Base-by-base conservation (phyloP, 352 stramenopile genomes). In the Globisporangium okanoganense region DNA sequence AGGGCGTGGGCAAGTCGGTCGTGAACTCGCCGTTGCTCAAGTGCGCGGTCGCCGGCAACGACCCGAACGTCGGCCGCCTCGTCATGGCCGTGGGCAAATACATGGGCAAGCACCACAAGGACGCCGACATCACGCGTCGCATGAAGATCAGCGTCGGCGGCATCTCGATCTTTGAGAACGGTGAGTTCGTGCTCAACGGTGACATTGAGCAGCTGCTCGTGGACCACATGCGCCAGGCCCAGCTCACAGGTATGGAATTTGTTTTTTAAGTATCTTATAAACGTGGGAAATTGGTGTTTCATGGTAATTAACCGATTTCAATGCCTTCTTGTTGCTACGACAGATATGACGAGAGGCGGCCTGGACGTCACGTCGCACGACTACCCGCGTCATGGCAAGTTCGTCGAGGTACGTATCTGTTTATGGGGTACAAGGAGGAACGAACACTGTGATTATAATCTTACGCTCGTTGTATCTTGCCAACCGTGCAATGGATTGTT, bases 1-100 rank as follows among this genome's bases (percentile, higher is more conserved):
- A 95, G 65, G 85, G 84, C 24, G 77, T 98, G 18, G 92, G 89
- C 69, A 96, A 96, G 73, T 91, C 81, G n/a, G 73, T 98, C 25
- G 87, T 98, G 40, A 98, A 98, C 76, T 97, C 91, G 35, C 96
- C 96, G 29, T 79, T 99, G 55, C 96, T 99, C 72, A 99, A 99
- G 83, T 98, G 95, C 66, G 97, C 97, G 9, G 91, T 99, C 25
- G 92, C 94, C 12, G 97, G 97, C 49, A 99, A 99, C 64, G 97
- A 99, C 79, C 96, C 97, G 45, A 99, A 99, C 72, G 97, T 98
- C 49, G 97, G 97, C 3, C 84, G 97, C 18, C 83, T 99, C 51
- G 90, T 98, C 38, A 98, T 92, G 69, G 96, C 97, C 9, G 94
- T 92, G 68, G 97, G 97, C 68, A 98, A 97, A 64, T 98, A 97